Conservation (phyloP, 768 basidiomycete species). For the Podaxis rugospora region DNA sequence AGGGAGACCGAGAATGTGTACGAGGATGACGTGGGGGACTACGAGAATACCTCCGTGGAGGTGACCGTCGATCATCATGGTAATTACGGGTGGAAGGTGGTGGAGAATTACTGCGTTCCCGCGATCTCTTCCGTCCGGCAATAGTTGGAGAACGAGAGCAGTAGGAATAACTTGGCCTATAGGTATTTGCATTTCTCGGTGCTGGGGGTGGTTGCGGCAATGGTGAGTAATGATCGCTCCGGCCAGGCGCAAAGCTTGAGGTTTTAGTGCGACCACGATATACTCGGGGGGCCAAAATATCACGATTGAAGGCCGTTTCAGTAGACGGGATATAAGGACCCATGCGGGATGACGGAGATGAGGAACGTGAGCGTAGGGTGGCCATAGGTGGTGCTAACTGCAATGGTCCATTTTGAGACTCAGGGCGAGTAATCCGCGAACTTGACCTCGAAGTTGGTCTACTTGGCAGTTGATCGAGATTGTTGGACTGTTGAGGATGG, state of each 20-base stretch:
- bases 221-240: slow-evolving; percentile 6
- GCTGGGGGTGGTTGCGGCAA: not conserved
- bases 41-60: slow-evolving; percentile 1
- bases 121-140: slow-evolving; percentile 5
- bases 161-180: not conserved
- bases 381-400: not conserved
- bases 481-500: not conserved
- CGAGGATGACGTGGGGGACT: slow-evolving; percentile 5
- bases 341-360: slow-evolving; percentile 3
- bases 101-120: not conserved
- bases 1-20: not conserved
- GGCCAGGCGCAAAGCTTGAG: not conserved
- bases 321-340: not conserved
- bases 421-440: not conserved
- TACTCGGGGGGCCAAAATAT: not conserved
- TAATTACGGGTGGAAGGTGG: not conserved
- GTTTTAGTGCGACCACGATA: not conserved
- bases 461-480: not conserved
- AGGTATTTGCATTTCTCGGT: not conserved
- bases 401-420: not conserved
- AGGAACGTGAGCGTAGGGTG: not conserved
- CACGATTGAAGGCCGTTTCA: not conserved
- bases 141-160: not conserved
- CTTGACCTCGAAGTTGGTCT: not conserved
- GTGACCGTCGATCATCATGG: not conserved